phyloP scores from a whole-genome alignment of 1,284 basidiomycete species.

The Trichosporon coremiiforme region DNA sequence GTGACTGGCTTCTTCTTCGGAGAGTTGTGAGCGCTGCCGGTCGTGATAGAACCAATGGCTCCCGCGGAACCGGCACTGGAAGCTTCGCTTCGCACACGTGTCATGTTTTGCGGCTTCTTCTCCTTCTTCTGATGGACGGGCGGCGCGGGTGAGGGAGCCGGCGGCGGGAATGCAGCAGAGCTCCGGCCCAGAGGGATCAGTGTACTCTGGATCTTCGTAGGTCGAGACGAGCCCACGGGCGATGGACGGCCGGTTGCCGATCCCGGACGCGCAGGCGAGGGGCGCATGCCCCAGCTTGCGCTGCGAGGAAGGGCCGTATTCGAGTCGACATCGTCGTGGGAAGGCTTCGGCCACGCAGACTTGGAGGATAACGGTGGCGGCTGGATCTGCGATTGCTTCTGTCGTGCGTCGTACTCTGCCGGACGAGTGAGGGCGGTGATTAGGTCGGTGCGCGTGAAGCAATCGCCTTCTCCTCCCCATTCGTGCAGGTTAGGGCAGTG shows the following conservation, averaged over 20 bases:
- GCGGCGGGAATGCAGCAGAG: constrained; percentile 57
- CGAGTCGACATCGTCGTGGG: constrained; percentile 46
- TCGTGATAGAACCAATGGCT: constrained; percentile 22
- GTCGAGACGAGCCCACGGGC: constrained; percentile 39
- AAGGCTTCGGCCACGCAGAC: constrained; percentile 46
- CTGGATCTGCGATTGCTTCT: constrained; percentile 45
- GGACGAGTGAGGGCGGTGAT: constrained; percentile 67
- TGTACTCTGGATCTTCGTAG: constrained; percentile 41
- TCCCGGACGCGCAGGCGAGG: constrained; percentile 23
- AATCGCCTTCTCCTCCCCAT: constrained; percentile 97
- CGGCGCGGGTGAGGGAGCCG: constrained; percentile 67
- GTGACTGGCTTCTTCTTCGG: constrained; percentile 46
- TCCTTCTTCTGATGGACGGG: constrained; percentile 32
- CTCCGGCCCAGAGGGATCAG: constrained; percentile 47
- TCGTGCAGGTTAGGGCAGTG: constrained; percentile 92
- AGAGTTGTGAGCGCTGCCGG: constrained; percentile 42
- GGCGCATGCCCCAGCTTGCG: constrained; percentile 70
- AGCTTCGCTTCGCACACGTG: constrained; percentile 43
- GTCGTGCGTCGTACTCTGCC: constrained; percentile 52
- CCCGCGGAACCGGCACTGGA: constrained; percentile 37
- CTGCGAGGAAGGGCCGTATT: constrained; percentile 70
- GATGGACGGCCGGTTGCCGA: constrained; percentile 24
- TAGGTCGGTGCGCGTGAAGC: constrained; percentile 89
- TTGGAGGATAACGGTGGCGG: constrained; percentile 41
- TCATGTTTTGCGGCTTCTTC: constrained; percentile 38